A percentile compares a stretch with the other conserved stretches of the same genome.
These are phyloP conservation scores for Candida tammaniensis DNA, from an alignment of 805 yeast genomes.

Conservation along the genomic window DNA sequence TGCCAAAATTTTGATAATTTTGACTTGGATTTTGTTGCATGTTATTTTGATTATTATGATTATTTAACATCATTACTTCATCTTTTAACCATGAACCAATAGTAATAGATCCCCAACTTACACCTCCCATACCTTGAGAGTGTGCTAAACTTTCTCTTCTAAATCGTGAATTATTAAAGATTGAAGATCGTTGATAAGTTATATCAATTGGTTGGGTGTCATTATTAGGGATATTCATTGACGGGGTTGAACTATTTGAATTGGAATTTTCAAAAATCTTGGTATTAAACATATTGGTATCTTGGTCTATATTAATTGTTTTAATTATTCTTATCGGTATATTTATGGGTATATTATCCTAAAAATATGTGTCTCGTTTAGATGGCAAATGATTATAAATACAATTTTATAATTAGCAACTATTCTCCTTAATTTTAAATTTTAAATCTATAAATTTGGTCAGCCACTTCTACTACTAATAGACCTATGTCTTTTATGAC, in stretches of 20 bases:
- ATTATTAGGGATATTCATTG: conserved; percentile 24
- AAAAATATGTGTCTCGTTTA: too few relatives aligned
- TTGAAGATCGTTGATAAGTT: conserved; percentile 39
- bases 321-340: too few relatives aligned
- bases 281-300: conserved; percentile 39
- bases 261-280: conserved; percentile 33
- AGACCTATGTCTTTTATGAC: too few relatives aligned
- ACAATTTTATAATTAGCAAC: too few relatives aligned
- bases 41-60: conserved; percentile 12
- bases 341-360: too few relatives aligned
- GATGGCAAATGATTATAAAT: too few relatives aligned
- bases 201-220: conserved; percentile 44
- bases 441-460: too few relatives aligned
- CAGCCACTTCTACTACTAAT: too few relatives aligned
- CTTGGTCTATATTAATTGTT: neutral
- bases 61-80: conserved; percentile 66
- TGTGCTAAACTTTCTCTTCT: conserved; percentile 92
- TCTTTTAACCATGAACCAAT: conserved; percentile 96
- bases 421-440: too few relatives aligned
- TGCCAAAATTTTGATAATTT: neutral
- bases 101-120: conserved; percentile 94
- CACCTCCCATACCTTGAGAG: conserved; percentile 97
- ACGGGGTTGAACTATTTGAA: conserved; percentile 14
- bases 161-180: conserved; percentile 45
- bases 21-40: conserved; percentile 14